Evolutionary conservation across 345 rosid species (phyloP).

Genomic region (Eucalyptus camaldulensis): DNA sequence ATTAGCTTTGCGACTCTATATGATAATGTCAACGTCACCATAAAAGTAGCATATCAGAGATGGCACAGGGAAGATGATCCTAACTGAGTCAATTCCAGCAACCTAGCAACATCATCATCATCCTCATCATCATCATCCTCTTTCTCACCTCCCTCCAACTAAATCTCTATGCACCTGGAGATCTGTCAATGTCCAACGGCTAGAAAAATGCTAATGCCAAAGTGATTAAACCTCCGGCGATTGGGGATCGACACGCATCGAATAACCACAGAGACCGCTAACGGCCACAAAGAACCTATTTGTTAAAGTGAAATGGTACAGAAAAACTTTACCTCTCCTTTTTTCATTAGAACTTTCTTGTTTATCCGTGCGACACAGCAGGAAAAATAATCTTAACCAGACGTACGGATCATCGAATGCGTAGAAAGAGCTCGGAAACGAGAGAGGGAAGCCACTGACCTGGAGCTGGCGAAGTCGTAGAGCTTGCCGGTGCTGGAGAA

Average conservation of each 20-base stretch:
- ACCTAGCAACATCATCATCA: neutral
- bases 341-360: neutral
- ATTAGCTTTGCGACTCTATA: neutral
- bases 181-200: neutral
- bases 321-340: neutral
- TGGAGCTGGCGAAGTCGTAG: conserved; percentile 33
- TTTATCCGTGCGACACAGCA: neutral
- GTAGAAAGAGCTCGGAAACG: neutral
- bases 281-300: neutral
- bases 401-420: neutral
- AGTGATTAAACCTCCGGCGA: neutral
- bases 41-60: neutral
- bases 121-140: neutral
- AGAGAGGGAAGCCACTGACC: conserved; percentile 1
- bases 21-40: neutral
- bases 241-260: neutral
- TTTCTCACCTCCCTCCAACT: neutral
- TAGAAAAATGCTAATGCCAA: neutral
- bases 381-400: neutral
- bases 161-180: neutral
- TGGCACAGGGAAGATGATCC: neutral
- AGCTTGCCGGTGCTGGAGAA: conserved; percentile 45
- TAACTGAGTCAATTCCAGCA: neutral
- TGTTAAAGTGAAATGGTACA: neutral
- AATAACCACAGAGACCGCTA: neutral